Evolutionary conservation across 257 asterid genomes (phyloP), one percentile per base, ranked within the genome.

Genomic region (Fraxinus americana): DNA sequence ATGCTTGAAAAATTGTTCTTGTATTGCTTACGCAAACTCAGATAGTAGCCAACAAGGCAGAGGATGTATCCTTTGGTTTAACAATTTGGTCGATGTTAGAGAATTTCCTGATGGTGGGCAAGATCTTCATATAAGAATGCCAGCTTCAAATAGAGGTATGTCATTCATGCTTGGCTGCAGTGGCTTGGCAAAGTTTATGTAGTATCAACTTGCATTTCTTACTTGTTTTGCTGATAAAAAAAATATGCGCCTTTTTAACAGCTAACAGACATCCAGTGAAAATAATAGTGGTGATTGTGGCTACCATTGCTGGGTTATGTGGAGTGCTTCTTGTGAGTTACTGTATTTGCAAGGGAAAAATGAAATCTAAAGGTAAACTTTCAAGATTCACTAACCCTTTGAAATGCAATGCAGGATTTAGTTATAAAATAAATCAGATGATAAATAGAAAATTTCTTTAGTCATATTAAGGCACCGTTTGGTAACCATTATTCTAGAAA

Each of bases 61-160:
- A 3, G 82, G 83, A n/a, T 86, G 87, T 71, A 79, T 68, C 74
- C 85, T 79, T 41, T 83, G 90, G 90, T 86, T 83, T 70, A 78
- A 75, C 1, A 84, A 86, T 77, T 41, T 86, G 35, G 43, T 83
- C 69, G 86, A 87, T 77, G 75, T 80, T 34, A 66, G 81, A 72
- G 69, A 39, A 76, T 19, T 84, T 61, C 75, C 39, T 19, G 78
- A 80, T 34, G 80, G 85, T 21, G 83, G 85, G 67, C 85, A 84
- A 81, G 86, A 84, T 79, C 80, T 86, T 50, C 76, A 74, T 85
- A 86, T 84, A 78, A 43, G 50, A 43, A 2, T 43, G 50, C 50
- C 16, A 43, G 50, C 50, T 75, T 84, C 86, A 16, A 70, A 54
- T 32, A 79, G 35, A 69, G 83, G 88, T 77, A 65, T 17, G 35